phyloP scores from a whole-genome alignment of 208 protist species.

The Naegleria lovaniensis region DNA sequence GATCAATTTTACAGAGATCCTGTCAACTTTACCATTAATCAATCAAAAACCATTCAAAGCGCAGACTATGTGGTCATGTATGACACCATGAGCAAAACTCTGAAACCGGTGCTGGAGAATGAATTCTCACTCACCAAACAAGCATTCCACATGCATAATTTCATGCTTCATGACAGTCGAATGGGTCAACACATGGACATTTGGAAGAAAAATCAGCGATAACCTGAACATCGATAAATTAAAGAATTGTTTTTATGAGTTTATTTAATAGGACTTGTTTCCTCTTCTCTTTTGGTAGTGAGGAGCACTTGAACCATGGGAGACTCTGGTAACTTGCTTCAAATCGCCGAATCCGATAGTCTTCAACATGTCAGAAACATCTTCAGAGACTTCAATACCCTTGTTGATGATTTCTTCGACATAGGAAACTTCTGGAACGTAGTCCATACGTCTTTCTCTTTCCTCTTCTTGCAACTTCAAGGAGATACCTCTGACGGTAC shows the following conservation, averaged over 20 bases:
- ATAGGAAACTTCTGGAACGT: slow-evolving; percentile 88
- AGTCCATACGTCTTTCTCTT: slow-evolving; percentile 99
- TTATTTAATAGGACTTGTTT: not conserved
- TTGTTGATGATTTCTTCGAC: slow-evolving; percentile 13
- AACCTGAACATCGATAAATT: not conserved
- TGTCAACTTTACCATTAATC: not conserved
- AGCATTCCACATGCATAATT: not conserved
- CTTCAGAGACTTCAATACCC: not conserved
- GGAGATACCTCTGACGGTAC: slow-evolving; percentile 98
- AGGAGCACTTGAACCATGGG: not conserved
- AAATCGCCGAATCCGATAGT: slow-evolving; percentile 4
- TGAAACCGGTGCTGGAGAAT: not conserved
- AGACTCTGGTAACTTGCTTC: not conserved
- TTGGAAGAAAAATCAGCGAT: not conserved
- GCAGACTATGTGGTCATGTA: slow-evolving; percentile 10
- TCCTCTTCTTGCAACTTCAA: slow-evolving; percentile 99
- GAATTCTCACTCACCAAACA: not conserved
- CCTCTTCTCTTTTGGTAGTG: not conserved
- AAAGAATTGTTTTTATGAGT: not conserved
- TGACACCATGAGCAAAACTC: not conserved
- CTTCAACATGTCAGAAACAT: not conserved
- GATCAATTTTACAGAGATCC: slow-evolving; percentile 2
- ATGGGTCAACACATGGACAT: not conserved
- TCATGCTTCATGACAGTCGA: not conserved
- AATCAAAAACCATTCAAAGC: not conserved